Base-by-base conservation (phyloP, 257 asterid genomes). In the Capsicum chinense region DNA sequence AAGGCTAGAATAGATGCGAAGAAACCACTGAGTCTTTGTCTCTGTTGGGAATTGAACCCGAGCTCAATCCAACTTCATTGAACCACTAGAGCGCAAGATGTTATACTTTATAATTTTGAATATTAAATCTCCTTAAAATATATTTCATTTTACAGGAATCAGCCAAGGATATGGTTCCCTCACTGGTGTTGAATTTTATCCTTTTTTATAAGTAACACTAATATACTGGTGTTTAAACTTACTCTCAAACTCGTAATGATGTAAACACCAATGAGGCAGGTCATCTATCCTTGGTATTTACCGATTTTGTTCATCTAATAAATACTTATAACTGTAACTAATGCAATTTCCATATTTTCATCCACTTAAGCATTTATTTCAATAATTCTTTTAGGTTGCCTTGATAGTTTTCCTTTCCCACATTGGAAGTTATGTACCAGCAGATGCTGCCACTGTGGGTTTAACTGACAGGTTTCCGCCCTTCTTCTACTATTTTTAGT, bases 361-460 rank as follows among this genome's bases (percentile, higher is more conserved):
- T 76, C 60, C 81, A 52, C 48, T 76, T 76, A 52, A 52, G 62
- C 19, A 52, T 54, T 52, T 14, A 13, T 54, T 15, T 52, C n/a
- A 17, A 85, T 73, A 82, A 62, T 52, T 82, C 48, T 89, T 87
- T 89, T 91, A 96, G 99, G 99, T 94, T 17, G 99, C 99, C 3
- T 87, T 96, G 91, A 94, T 96, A 87, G 99, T 96, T 85, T 96
- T 94, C 85, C 98, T 96, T 87, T 92, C 99, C 64, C 99, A 94
- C 85, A 87, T 96, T 83, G 98, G 98, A 89, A 93, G 99, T 90
- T 96, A 90, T 88, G 97, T 96, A 84, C 98, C 99, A 60, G 99
- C 99, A 73, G 99, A 96, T 90, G 92, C 97, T 85, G 99, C 99
- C 71, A 90, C 89, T 56, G 98, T 96, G 90, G 99, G 98, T 79